A percentile compares a stretch with the other conserved stretches of the same genome.
These are phyloP conservation scores for Tetracladium setigerum DNA, from an alignment of 495 filamentous ascomycete genomes.

Conservation along the genomic window DNA sequence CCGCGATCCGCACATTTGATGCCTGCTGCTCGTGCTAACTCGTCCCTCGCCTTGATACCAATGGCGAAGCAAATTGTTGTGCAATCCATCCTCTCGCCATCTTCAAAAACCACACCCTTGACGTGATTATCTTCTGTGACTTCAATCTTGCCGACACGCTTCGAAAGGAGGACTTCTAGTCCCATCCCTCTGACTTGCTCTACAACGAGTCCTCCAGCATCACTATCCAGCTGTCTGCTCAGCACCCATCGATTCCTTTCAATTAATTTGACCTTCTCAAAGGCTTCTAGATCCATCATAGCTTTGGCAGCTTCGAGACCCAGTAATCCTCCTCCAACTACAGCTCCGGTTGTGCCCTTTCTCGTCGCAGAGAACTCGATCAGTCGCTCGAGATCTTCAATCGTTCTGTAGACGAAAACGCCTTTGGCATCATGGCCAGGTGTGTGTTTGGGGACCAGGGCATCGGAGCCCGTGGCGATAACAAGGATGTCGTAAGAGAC, in stretches of 20 bases:
- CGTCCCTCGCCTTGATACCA: conserved; percentile 79
- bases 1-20: conserved; percentile 71
- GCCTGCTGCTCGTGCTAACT: conserved; percentile 61
- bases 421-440: conserved; percentile 81
- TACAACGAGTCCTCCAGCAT: conserved; percentile 78
- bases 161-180: conserved; percentile 75
- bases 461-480: conserved; percentile 87
- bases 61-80: conserved; percentile 90
- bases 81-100: conserved; percentile 76
- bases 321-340: conserved; percentile 86
- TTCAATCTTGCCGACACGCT: conserved; percentile 67
- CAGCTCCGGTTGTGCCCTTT: conserved; percentile 64
- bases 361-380: conserved; percentile 63
- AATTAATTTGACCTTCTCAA: conserved; percentile 71
- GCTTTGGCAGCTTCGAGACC: conserved; percentile 94
- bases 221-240: conserved; percentile 75
- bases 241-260: conserved; percentile 90
- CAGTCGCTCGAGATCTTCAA: conserved; percentile 74
- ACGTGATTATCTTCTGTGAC: conserved; percentile 60
- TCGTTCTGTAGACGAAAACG: conserved; percentile 92
- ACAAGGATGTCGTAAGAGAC: conserved; percentile 86
- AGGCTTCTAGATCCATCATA: conserved; percentile 82
- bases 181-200: conserved; percentile 79
- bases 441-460: conserved; percentile 70
- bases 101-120: conserved; percentile 72